Conservation (phyloP, 331 rosid species). For the Spiraea crenata region DNA sequence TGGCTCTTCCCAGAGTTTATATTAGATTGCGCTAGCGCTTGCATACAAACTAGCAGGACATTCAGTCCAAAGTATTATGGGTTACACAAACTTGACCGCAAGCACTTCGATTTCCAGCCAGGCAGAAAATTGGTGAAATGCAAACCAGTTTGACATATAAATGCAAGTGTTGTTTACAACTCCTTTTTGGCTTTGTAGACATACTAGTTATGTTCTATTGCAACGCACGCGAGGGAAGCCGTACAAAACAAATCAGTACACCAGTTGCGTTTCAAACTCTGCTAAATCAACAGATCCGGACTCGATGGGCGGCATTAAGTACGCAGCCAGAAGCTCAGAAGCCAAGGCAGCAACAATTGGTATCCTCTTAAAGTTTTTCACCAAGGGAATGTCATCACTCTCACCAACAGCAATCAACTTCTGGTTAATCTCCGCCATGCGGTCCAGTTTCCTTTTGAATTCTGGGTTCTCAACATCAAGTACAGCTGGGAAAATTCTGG, state of each 20-base stretch:
- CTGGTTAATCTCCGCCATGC: slow-evolving; percentile 81
- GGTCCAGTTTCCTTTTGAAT: slow-evolving; percentile 84
- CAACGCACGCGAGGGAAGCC: not conserved
- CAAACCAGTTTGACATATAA: too few relatives aligned
- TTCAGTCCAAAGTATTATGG: too few relatives aligned
- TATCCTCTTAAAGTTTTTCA: slow-evolving; percentile 92
- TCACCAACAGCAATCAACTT: slow-evolving; percentile 77
- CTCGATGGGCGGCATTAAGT: slow-evolving; percentile 89
- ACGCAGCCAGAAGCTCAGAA: slow-evolving; percentile 81
- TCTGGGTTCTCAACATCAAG: slow-evolving; percentile 96
- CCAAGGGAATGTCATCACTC: slow-evolving; percentile 51
- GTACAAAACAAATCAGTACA: slow-evolving; percentile 55
- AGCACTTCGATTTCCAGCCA: too few relatives aligned
- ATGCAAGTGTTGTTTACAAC: not conserved
- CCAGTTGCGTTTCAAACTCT: slow-evolving; percentile 80
- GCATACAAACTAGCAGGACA: too few relatives aligned
- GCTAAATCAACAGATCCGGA: slow-evolving; percentile 95
- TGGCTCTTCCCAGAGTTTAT: too few relatives aligned
- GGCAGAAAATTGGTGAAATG: too few relatives aligned
- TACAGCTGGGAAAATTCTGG: slow-evolving; percentile 94
- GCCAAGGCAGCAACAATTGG: slow-evolving; percentile 83
- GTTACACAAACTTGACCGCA: too few relatives aligned
- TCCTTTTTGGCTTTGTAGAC: not conserved
- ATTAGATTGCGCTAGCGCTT: too few relatives aligned
- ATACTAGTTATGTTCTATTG: not conserved